Conservation (phyloP, 2,329 filamentous ascomycete species). For the Scytalidium sp. region DNA sequence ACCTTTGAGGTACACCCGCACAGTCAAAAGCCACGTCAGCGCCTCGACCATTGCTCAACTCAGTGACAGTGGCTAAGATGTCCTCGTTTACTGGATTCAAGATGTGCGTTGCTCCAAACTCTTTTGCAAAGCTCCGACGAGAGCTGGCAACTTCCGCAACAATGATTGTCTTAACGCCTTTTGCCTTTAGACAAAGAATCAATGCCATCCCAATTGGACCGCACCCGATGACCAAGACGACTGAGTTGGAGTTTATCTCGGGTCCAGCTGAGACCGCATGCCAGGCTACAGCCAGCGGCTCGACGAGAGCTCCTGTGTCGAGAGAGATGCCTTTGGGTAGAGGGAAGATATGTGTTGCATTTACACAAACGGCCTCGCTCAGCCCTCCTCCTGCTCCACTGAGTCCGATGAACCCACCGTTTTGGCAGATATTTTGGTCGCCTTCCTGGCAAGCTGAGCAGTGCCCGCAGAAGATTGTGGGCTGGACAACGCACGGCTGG, state of each 20-base stretch:
- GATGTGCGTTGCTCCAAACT: conserved; percentile 49
- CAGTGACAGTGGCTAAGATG: conserved; percentile 39
- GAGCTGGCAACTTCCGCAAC: conserved; percentile 47
- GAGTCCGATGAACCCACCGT: conserved; percentile 7
- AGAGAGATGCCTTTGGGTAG: conserved; percentile 49
- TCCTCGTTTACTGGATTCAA: conserved; percentile 48
- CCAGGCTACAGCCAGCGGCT: conserved; percentile 53
- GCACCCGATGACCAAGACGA: conserved; percentile 47
- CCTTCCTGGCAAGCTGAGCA: conserved; percentile 40
- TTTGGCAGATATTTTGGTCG: conserved; percentile 25
- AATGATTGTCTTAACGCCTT: conserved; percentile 45
- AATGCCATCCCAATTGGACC: conserved; percentile 52
- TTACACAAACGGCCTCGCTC: conserved; percentile 48
- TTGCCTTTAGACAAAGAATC: conserved; percentile 41
- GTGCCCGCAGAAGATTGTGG: conserved; percentile 50
- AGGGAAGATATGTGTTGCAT: conserved; percentile 39
- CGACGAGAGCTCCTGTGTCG: conserved; percentile 50
- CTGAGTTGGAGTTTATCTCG: conserved; percentile 39
- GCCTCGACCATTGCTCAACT: conserved; percentile 46
- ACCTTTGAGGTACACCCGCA: conserved; percentile 49
- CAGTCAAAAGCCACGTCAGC: conserved; percentile 61
- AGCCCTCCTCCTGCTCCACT: conserved; percentile 38
- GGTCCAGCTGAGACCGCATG: conserved; percentile 50
- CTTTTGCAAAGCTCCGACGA: conserved; percentile 44
- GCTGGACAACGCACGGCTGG: conserved; percentile 45